A percentile compares a stretch with the other conserved stretches of the same genome.
These are phyloP conservation scores for Candida boleticola DNA, from an alignment of 805 yeast species.

Conservation along the genomic window DNA sequence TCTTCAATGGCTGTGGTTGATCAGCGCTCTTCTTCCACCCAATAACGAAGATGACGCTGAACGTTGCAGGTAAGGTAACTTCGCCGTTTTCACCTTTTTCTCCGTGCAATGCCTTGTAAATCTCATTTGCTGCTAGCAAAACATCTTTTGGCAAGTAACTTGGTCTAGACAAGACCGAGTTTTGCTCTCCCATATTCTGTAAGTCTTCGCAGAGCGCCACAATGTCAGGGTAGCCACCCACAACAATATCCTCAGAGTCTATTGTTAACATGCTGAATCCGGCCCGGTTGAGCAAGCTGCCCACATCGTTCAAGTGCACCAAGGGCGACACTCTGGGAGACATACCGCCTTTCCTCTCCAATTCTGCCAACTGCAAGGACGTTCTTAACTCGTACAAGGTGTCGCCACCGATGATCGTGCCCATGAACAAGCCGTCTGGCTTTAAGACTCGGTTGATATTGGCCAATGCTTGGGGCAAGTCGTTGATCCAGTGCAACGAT, in stretches of 20 bases:
- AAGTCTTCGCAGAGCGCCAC: constrained; percentile 66
- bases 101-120: constrained; percentile 70
- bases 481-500: constrained; percentile 83
- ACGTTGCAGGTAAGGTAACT: constrained; percentile 72
- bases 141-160: constrained; percentile 51
- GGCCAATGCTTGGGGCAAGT: constrained; percentile 63
- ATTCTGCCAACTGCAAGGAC: constrained; percentile 75
- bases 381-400: constrained; percentile 82
- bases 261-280: constrained; percentile 79
- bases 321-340: constrained; percentile 81
- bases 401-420: constrained; percentile 80
- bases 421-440: constrained; percentile 83
- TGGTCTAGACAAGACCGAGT: constrained; percentile 56
- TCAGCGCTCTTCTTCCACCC: constrained; percentile 79
- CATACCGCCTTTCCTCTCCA: constrained; percentile 75
- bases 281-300: constrained; percentile 67
- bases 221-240: constrained; percentile 71
- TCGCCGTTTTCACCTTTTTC: constrained; percentile 47
- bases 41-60: constrained; percentile 74
- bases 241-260: constrained; percentile 76
- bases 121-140: constrained; percentile 71
- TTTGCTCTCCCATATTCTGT: constrained; percentile 82
- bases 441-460: constrained; percentile 57
- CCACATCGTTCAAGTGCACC: constrained; percentile 75
- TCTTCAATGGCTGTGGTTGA: constrained; percentile 69